phyloP scores from a whole-genome alignment of 768 basidiomycete genomes.

The Rhodotorula sphaerocarpa region DNA sequence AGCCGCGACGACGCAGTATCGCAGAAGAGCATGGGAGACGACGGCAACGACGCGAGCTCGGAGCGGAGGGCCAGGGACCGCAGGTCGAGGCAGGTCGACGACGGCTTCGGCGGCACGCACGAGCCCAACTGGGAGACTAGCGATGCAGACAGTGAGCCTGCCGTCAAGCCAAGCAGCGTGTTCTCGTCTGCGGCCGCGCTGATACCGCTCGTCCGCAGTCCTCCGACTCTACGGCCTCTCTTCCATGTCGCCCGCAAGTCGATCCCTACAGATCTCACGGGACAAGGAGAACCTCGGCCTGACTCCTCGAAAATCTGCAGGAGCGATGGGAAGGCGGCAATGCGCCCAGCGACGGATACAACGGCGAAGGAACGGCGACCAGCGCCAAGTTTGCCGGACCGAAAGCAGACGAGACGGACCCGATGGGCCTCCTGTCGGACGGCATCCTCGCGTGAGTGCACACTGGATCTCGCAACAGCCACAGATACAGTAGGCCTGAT shows the following conservation, averaged over 20 bases:
- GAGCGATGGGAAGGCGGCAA: too few species aligned
- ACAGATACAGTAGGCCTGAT: not conserved
- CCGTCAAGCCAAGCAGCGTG: not conserved
- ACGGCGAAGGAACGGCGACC: not conserved
- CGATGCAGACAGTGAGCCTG: conserved; percentile 18
- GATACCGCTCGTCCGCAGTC: conserved; percentile 1
- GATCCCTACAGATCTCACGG: too few species aligned
- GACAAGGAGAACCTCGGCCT: too few species aligned
- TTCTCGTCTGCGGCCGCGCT: not conserved
- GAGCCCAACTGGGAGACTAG: conserved; percentile 18
- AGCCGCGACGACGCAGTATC: not conserved
- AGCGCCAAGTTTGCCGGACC: conserved; percentile 2
- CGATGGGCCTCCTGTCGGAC: conserved; percentile 55
- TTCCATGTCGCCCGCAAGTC: conserved; percentile 12
- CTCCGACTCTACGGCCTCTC: conserved; percentile 28
- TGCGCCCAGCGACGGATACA: too few species aligned
- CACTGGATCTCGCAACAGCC: conserved; percentile 32
- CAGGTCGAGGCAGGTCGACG: not conserved
- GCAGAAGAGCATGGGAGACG: not conserved
- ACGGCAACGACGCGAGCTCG: too few species aligned
- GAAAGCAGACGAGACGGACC: conserved; percentile 39
- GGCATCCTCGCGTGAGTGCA: conserved; percentile 45
- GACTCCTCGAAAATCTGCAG: too few species aligned
- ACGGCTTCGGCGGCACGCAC: not conserved
- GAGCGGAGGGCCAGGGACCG: too few species aligned